phyloP scores from a whole-genome alignment of 768 basidiomycete genomes.

The Hericium erinaceus region DNA sequence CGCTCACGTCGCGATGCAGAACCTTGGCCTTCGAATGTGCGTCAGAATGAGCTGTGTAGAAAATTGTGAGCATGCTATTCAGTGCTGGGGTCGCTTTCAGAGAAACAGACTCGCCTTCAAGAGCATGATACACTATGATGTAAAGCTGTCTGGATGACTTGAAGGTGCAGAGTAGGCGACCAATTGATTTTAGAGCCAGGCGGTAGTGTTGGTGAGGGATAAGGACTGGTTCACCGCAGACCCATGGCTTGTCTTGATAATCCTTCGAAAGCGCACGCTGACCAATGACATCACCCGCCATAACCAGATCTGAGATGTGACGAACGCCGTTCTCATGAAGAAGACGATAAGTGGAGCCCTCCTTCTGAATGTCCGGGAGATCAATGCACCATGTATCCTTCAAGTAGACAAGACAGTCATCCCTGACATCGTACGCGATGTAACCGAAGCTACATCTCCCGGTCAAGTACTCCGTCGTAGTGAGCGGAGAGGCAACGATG shows the following conservation, averaged over 20 bases:
- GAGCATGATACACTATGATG: not conserved
- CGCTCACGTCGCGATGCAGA: not conserved
- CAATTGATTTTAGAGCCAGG: not conserved
- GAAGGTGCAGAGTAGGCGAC: not conserved
- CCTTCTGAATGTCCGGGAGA: not conserved
- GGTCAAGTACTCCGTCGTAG: not conserved
- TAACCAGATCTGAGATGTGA: not conserved
- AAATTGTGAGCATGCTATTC: not conserved
- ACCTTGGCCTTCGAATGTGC: not conserved
- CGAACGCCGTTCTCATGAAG: not conserved
- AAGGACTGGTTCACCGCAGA: not conserved
- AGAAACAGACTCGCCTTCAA: not conserved
- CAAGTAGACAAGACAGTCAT: not conserved
- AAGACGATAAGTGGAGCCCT: not conserved
- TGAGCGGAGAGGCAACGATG: not conserved
- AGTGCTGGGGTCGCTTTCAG: not conserved
- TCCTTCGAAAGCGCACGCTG: not conserved
- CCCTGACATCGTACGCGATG: not conserved
- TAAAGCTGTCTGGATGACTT: not conserved
- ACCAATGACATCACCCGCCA: not conserved
- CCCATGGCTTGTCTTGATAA: not conserved
- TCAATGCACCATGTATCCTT: not conserved
- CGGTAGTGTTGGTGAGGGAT: not conserved
- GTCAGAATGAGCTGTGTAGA: not conserved
- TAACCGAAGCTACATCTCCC: not conserved